Base-by-base conservation (phyloP, 116 monocot genomes). In the Cymodocea nodosa region DNA sequence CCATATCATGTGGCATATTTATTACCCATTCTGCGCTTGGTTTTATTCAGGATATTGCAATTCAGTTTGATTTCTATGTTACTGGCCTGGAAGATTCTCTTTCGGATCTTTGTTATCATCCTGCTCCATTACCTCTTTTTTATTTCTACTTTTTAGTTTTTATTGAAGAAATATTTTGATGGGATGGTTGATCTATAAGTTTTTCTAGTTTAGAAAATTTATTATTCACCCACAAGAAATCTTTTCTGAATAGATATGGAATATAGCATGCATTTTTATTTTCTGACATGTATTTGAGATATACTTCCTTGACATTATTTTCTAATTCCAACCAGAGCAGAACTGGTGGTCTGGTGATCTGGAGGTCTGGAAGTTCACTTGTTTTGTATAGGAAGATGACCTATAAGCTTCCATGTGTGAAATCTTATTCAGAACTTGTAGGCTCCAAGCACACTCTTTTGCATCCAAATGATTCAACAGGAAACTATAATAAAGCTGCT, bases 311-410 rank as follows among this genome's bases (percentile, higher is more conserved):
- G 19, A 56, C 56, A 23, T 56, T 23, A 22, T 54, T 56, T 30
- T 39, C 9, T 30, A 14, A 40, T 58, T 36, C 54, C 16, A 54
- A 67, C 49, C 85, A 97, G 97, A 74, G 23, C 34, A 90, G 75
- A 80, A 84, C 88, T 23, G 82, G 97, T 65, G 97, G 97, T 23
- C 51, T 97, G 54, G 91, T 91, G 63, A 97, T 97, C 68, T 97
- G 97, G 97, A 91, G 97, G 71, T 97, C 97, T 18, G 97, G 91
- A 70, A 85, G 85, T 62, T 91, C 87, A 5, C 23, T 97, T 30
- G 88, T 91, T 19, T 72, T 97, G 30, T 97, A 83, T 54, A 77
- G 88, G 65, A 91, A 91, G 69, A 85, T 97, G 91, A 78, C 73
- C 15, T 91, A 97, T 54, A 61, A 81, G 24, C 81, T 97, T 76